Evolutionary conservation across 2,329 filamentous ascomycete species (phyloP).

Genomic region (Aspergillus amoenus): DNA sequence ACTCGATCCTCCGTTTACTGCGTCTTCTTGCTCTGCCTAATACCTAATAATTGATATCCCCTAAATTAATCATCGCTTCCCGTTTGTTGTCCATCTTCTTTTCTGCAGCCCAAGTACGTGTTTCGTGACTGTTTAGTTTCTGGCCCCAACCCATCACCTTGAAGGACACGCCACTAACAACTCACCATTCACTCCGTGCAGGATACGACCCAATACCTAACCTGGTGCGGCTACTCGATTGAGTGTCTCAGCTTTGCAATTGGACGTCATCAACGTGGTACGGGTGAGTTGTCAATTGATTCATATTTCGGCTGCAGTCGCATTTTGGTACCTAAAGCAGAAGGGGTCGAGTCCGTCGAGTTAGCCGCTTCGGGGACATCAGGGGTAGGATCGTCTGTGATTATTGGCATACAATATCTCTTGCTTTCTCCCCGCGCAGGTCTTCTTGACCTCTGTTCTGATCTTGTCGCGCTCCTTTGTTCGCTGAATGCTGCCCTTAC

Average conservation of each 20-base stretch:
- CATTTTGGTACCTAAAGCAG: neutral
- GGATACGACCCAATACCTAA: neutral
- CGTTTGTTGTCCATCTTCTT: conserved; percentile 1
- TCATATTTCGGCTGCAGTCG: neutral
- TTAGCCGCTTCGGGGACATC: neutral
- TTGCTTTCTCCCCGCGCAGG: neutral
- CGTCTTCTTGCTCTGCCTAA: conserved; percentile 4
- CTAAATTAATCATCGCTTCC: neutral
- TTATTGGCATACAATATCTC: neutral
- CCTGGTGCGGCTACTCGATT: conserved; percentile 2
- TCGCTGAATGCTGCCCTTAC: neutral
- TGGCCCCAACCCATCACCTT: neutral
- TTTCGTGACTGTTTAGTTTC: conserved; percentile 5
- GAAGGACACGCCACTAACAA: conserved; percentile 1
- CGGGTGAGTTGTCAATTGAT: conserved; percentile 11
- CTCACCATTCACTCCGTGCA: conserved; percentile 2
- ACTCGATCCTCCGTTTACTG: neutral
- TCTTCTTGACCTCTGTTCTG: neutral
- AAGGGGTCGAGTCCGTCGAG: conserved; percentile 3
- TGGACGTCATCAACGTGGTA: conserved; percentile 9
- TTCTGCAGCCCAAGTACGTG: conserved; percentile 1
- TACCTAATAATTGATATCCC: conserved; percentile 1
- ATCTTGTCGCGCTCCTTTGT: neutral
- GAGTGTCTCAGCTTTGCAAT: conserved; percentile 1
- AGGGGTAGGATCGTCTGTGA: neutral